Percentiles rank a stretch among this genome's conserved stretches.
Evolutionary conservation across 78 protist genomes (phyloP).

Genomic region (Capsaspora owczarzaki): DNA sequence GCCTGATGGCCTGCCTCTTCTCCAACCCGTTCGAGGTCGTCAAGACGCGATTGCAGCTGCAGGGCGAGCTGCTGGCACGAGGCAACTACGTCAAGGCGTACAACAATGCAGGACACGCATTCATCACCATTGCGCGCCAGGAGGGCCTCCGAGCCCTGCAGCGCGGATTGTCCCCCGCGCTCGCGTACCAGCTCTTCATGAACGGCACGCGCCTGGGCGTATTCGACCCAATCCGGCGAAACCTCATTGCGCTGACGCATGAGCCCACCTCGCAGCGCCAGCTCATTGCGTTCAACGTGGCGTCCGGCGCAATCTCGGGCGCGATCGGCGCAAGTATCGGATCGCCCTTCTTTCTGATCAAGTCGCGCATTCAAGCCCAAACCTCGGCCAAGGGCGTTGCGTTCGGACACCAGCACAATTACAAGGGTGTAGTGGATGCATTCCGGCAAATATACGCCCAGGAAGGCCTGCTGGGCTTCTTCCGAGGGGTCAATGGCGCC

Average conservation of each 20-base stretch:
- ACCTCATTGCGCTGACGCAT: background rate
- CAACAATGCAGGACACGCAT: background rate
- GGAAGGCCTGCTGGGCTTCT: conserved; percentile 21
- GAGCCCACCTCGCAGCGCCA: no score
- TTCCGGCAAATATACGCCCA: background rate
- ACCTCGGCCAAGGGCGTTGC: background rate
- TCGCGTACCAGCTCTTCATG: conserved; percentile 16
- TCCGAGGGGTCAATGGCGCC: conserved; percentile 21
- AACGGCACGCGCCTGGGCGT: conserved; percentile 41
- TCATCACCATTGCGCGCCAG: background rate
- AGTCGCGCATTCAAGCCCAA: conserved; percentile 13
- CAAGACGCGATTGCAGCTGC: conserved; percentile 27
- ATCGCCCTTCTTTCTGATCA: conserved; percentile 12
- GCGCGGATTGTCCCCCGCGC: background rate
- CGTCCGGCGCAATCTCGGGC: conserved; percentile 2
- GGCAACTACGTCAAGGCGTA: background rate
- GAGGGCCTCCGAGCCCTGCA: conserved; percentile 26
- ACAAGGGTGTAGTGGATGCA: conserved; percentile 6
- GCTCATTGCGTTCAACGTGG: no score
- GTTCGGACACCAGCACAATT: conserved; percentile 12
- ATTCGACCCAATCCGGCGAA: conserved; percentile 10
- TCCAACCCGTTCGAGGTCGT: conserved; percentile 30
- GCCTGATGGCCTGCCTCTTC: background rate
- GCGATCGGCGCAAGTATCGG: background rate
- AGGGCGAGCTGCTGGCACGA: conserved; percentile 14